Evolutionary conservation across 164 flowering plant species (phyloP).

Genomic region (Vitis vinifera): DNA sequence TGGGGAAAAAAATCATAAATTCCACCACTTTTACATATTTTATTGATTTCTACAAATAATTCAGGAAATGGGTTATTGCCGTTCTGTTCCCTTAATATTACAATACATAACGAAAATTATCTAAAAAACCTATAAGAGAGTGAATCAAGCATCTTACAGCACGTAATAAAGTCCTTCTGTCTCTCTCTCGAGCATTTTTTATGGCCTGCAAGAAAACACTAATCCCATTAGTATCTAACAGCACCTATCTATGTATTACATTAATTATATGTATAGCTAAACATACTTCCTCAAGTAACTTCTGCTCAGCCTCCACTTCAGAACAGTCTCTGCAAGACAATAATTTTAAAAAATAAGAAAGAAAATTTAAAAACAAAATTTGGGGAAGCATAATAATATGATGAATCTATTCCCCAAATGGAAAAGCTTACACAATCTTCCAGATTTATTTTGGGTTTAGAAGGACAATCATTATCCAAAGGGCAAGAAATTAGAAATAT

Average conservation of each 20-base stretch:
- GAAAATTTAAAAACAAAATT: neutral
- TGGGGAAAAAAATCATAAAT: neutral
- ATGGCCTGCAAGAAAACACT: constrained; percentile 57
- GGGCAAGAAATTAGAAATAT: too few species aligned
- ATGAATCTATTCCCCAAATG: too few species aligned
- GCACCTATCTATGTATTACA: too few species aligned
- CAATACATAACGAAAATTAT: too few species aligned
- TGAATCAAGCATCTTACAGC: constrained; percentile 50
- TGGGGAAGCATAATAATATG: neutral
- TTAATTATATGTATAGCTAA: too few species aligned
- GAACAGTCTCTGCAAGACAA: constrained; percentile 47
- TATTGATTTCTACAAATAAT: too few species aligned
- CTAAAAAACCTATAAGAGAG: too few species aligned
- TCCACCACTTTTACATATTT: neutral
- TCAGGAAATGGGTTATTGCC: too few species aligned
- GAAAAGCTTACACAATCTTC: too few species aligned
- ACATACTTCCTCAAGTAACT: constrained; percentile 74
- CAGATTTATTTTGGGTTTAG: too few species aligned
- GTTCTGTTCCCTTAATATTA: too few species aligned
- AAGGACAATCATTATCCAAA: too few species aligned
- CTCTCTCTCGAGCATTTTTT: constrained; percentile 94
- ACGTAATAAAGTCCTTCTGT: constrained; percentile 73
- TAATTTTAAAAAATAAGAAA: neutral
- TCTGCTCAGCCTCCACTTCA: constrained; percentile 90
- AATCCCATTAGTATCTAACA: constrained; percentile 2